Evolutionary conservation across 495 filamentous ascomycete genomes (phyloP).

Genomic region (Rostrohypoxylon terebratum): DNA sequence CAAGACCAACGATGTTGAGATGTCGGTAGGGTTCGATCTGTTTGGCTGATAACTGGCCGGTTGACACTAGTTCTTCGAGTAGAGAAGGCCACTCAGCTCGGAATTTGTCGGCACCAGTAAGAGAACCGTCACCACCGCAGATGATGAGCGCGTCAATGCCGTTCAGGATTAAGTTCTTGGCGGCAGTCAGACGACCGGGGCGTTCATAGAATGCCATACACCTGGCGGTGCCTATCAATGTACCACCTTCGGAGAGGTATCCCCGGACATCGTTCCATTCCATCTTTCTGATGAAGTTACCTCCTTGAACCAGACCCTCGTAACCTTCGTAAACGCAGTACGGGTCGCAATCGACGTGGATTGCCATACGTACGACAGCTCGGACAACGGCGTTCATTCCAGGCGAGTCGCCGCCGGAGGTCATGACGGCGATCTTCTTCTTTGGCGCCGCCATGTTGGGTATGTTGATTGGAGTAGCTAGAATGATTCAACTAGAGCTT

Average conservation of each 20-base stretch:
- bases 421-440: constrained; percentile 94
- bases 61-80: constrained; percentile 81
- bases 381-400: constrained; percentile 97
- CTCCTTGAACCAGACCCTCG: constrained; percentile 91
- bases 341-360: constrained; percentile 86
- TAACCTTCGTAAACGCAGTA: constrained; percentile 96
- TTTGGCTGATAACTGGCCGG: constrained; percentile 72
- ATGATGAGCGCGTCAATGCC: constrained; percentile 98
- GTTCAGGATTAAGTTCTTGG: constrained; percentile 90
- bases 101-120: constrained; percentile 97
- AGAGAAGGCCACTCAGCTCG: constrained; percentile 90
- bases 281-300: constrained; percentile 86
- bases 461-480: constrained; percentile 4
- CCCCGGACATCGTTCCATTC: constrained; percentile 96
- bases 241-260: constrained; percentile 93
- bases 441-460: constrained; percentile 59
- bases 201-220: constrained; percentile 91
- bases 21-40: constrained; percentile 79
- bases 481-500: neutral
- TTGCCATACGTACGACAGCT: constrained; percentile 92
- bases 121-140: constrained; percentile 95
- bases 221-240: constrained; percentile 94
- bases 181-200: constrained; percentile 80
- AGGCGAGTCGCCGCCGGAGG: constrained; percentile 95
- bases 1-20: constrained; percentile 94